Base-by-base conservation (phyloP, 176 grass and related monocot species). In the Metroxylon sagu region DNA sequence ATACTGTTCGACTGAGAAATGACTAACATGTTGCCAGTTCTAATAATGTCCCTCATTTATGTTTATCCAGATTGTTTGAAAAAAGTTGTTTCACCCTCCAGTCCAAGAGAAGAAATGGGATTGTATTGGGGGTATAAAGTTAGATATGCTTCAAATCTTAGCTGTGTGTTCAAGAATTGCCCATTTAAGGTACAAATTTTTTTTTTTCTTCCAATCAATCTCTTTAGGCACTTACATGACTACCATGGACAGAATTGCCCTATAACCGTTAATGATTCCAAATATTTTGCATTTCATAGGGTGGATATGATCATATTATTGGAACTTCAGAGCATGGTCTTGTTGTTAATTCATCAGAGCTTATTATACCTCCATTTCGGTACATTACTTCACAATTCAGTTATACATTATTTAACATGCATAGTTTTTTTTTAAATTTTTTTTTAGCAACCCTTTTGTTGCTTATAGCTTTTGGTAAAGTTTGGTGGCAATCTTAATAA, bases 301-400 rank as follows among this genome's bases (percentile, higher is more conserved):
- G 83, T 69, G 81, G 76, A 85, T 97, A 97, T 48, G 84, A 97
- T 80, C 78, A 91, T 78, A 79, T 97, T 54, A 91, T 97, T 52
- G 93, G 93, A 50, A 97, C 93, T 69, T 97, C 93, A 29, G 93
- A 97, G 84, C 93, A 91, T 78, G 93, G 93, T 16, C 55, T 79
- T 62, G 82, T 70, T 50, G 74, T 97, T 70, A 85, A 53, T 75
- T 97, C 93, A 75, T 91, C 93, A 17, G 87, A 97, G 76, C 84
- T 97, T 74, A 61, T 53, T 48, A 82, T 91, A 60, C 87, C 87
- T 76, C 77, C 59, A 64, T 88, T 91, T 71, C 85, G 78, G 87
- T 91, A 89, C 54, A 62, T 35, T 27, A 19, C n/a, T 30, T 53
- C 51, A 18, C 0, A 16, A 19, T 28, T 49, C 53, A 43, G 21